phyloP scores from a whole-genome alignment of 2,329 filamentous ascomycete species.

The Sclerotinia spermophila region DNA sequence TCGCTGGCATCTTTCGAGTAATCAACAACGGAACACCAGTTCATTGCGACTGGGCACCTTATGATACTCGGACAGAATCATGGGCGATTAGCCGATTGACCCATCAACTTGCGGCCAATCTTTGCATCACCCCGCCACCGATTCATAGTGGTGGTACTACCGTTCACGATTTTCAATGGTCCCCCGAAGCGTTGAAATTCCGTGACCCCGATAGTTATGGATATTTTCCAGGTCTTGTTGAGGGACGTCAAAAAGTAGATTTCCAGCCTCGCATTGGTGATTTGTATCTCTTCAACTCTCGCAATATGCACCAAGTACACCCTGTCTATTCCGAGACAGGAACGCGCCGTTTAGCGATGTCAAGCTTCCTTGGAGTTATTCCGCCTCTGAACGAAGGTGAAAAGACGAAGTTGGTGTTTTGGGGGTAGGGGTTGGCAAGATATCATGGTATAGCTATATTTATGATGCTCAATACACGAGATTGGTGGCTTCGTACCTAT shows the following conservation, averaged over 20 bases:
- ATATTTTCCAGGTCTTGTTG: constrained; percentile 4
- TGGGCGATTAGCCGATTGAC: constrained; percentile 18
- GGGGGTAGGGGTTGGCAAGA: background rate
- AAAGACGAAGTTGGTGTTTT: constrained; percentile 12
- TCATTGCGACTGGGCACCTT: constrained; percentile 29
- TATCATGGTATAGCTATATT: background rate
- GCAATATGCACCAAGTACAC: constrained; percentile 12
- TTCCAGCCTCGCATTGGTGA: constrained; percentile 4
- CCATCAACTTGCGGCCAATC: constrained; percentile 9
- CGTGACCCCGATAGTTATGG: constrained; percentile 13
- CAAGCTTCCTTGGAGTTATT: constrained; percentile 11
- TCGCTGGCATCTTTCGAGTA: constrained; percentile 42
- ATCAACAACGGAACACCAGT: constrained; percentile 38
- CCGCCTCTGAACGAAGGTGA: background rate
- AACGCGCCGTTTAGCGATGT: background rate
- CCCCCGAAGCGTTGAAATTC: background rate
- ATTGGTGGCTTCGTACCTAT: background rate
- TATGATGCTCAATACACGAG: background rate
- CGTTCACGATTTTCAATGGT: constrained; percentile 6
- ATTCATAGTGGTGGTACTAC: constrained; percentile 1
- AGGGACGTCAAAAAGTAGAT: background rate
- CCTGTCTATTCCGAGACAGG: background rate
- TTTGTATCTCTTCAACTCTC: constrained; percentile 12
- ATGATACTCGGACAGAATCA: constrained; percentile 22
- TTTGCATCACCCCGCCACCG: background rate